A percentile compares a stretch with the other conserved stretches of the same genome.
phyloP scores from a whole-genome alignment of 108 stramenopile species.

The Pseudonitzschia pungens region DNA sequence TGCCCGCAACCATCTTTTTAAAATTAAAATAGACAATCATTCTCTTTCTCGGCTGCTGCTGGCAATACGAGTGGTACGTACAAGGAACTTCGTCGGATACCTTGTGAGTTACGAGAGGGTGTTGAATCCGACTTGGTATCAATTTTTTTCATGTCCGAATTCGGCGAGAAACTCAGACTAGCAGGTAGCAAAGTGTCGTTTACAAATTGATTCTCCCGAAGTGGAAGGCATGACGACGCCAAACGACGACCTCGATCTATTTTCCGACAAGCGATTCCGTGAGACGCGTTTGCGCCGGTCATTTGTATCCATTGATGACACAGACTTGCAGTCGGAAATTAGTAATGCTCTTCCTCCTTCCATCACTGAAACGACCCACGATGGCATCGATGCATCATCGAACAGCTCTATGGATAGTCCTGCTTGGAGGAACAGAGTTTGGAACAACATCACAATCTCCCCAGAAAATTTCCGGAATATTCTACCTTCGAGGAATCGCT shows the following conservation, averaged over 20 bases:
- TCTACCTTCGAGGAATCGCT: neutral
- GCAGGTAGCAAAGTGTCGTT: too few species aligned
- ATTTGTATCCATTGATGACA: conserved; percentile 2
- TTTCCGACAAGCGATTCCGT: neutral
- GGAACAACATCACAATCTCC: neutral
- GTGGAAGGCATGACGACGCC: too few species aligned
- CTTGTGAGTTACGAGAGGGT: too few species aligned
- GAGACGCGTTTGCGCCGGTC: conserved; percentile 11
- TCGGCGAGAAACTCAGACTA: too few species aligned
- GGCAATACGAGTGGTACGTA: too few species aligned
- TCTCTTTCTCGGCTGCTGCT: too few species aligned
- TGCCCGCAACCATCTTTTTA: too few species aligned
- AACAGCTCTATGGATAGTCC: neutral
- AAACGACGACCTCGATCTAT: neutral
- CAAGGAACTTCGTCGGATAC: too few species aligned
- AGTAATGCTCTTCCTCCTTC: conserved; percentile 1
- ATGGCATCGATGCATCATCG: neutral
- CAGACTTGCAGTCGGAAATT: neutral
- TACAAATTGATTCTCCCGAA: too few species aligned
- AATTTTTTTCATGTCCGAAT: too few species aligned
- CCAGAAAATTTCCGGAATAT: neutral
- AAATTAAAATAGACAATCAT: too few species aligned
- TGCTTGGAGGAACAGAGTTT: conserved; percentile 1
- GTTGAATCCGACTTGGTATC: too few species aligned
- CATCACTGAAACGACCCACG: neutral